These are phyloP conservation scores for Passiflora organensis DNA, from an alignment of 345 rosid species.

Conservation along the genomic window DNA sequence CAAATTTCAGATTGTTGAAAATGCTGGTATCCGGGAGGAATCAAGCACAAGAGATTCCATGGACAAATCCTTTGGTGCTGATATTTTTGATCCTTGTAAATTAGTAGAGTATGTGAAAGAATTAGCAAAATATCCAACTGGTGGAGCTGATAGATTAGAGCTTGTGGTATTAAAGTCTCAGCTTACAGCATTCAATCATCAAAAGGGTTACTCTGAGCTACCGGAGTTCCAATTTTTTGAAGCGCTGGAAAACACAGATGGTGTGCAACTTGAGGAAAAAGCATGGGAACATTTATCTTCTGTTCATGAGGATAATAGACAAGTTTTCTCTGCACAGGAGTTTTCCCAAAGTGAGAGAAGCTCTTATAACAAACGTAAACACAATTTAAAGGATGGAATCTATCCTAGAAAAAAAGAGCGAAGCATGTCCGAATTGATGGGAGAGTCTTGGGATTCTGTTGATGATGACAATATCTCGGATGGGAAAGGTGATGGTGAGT, in stretches of 20 bases:
- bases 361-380: conserved; percentile 49
- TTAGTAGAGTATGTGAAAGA: conserved; percentile 44
- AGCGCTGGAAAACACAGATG: conserved; percentile 28
- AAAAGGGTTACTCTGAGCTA: conserved; percentile 42
- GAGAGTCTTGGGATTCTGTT: conserved; percentile 39
- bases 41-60: conserved; percentile 31
- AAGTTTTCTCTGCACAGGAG: conserved; percentile 17
- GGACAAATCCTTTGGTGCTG: conserved; percentile 22
- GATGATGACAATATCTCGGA: conserved; percentile 44
- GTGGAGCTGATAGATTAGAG: conserved; percentile 47
- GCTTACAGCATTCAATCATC: conserved; percentile 45
- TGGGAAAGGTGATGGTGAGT: conserved; percentile 26
- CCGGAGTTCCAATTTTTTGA: conserved; percentile 44
- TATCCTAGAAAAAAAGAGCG: conserved; percentile 48
- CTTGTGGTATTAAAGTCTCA: conserved; percentile 55
- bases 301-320: conserved; percentile 20
- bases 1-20: conserved; percentile 47
- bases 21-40: conserved; percentile 47
- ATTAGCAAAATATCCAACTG: conserved; percentile 45
- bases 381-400: conserved; percentile 50
- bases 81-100: conserved; percentile 41
- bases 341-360: conserved; percentile 26
- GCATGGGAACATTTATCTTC: conserved; percentile 10
- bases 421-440: conserved; percentile 48
- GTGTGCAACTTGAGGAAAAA: conserved; percentile 19